A percentile compares a stretch with the other conserved stretches of the same genome.
Evolutionary conservation across 495 filamentous ascomycete species (phyloP).

Genomic region (Talaromyces ruber): DNA sequence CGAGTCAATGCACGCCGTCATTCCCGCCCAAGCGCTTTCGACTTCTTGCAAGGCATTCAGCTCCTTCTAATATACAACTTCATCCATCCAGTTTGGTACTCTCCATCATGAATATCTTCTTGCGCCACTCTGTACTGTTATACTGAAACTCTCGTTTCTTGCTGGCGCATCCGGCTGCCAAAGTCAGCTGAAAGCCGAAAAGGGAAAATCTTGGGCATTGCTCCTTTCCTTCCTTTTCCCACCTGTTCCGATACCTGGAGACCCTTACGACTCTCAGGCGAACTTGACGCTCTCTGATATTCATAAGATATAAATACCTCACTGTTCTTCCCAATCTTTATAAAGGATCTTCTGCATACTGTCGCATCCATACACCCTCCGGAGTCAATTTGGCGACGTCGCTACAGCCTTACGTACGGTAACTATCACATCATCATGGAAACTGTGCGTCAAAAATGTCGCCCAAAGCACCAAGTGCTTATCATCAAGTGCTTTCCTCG

Average conservation of each 20-base stretch:
- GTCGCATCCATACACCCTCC: background rate
- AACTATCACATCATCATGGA: conserved; percentile 36
- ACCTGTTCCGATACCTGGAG: background rate
- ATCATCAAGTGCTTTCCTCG: conserved; percentile 90
- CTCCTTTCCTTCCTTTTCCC: background rate
- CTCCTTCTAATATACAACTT: background rate
- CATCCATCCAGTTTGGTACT: background rate
- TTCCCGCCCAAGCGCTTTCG: background rate
- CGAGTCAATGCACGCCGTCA: background rate
- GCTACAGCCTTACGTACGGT: background rate
- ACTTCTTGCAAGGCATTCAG: background rate
- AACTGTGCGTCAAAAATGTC: conserved; percentile 53
- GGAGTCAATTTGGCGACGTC: background rate
- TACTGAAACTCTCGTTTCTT: background rate
- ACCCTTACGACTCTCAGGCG: background rate
- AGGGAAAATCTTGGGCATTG: background rate
- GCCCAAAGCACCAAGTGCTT: conserved; percentile 89
- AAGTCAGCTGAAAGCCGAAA: background rate
- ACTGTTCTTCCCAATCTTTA: background rate
- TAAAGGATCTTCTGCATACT: background rate
- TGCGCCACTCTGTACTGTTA: background rate
- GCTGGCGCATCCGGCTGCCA: background rate
- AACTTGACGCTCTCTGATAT: background rate
- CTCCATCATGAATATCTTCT: background rate
- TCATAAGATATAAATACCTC: background rate